phyloP scores from a whole-genome alignment of 768 basidiomycete genomes.

The Auricularia auricula-judae region DNA sequence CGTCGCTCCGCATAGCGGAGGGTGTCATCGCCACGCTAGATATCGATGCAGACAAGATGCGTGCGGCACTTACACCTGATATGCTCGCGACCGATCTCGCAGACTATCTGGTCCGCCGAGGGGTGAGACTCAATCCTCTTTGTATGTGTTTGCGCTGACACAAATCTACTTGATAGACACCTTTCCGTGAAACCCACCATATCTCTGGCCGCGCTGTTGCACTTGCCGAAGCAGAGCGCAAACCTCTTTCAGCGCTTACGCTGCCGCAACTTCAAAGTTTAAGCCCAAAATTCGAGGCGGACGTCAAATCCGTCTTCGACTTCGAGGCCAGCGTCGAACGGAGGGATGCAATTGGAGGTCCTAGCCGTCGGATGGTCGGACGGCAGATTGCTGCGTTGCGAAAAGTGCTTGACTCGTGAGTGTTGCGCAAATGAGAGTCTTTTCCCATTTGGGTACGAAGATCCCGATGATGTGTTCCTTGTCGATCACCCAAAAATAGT shows the following conservation, averaged over 20 bases:
- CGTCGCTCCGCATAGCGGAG: slow-evolving; percentile 84
- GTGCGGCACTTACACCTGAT: slow-evolving; percentile 85
- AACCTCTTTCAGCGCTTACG: slow-evolving; percentile 72
- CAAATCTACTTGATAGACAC: slow-evolving; percentile 47
- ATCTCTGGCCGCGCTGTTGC: slow-evolving; percentile 95
- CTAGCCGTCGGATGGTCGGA: slow-evolving; percentile 73
- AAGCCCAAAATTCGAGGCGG: slow-evolving; percentile 66
- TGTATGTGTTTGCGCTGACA: neutral
- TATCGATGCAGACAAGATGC: slow-evolving; percentile 83
- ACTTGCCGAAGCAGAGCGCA: slow-evolving; percentile 72
- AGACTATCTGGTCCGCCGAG: slow-evolving; percentile 97
- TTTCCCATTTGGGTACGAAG: too few species aligned
- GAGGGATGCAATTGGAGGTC: slow-evolving; percentile 83
- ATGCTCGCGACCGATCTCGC: slow-evolving; percentile 98
- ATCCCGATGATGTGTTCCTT: too few species aligned
- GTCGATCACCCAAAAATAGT: too few species aligned
- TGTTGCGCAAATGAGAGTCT: neutral
- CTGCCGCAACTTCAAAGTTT: slow-evolving; percentile 71
- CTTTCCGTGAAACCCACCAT: slow-evolving; percentile 98
- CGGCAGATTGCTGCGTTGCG: slow-evolving; percentile 76
- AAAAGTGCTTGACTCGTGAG: slow-evolving; percentile 28
- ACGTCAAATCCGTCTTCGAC: slow-evolving; percentile 78
- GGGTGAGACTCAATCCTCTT: slow-evolving; percentile 42
- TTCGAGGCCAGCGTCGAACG: slow-evolving; percentile 95
- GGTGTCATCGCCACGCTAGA: slow-evolving; percentile 88